phyloP scores from a whole-genome alignment of 2,329 filamentous ascomycete genomes.

The Aureobasidium sp. region DNA sequence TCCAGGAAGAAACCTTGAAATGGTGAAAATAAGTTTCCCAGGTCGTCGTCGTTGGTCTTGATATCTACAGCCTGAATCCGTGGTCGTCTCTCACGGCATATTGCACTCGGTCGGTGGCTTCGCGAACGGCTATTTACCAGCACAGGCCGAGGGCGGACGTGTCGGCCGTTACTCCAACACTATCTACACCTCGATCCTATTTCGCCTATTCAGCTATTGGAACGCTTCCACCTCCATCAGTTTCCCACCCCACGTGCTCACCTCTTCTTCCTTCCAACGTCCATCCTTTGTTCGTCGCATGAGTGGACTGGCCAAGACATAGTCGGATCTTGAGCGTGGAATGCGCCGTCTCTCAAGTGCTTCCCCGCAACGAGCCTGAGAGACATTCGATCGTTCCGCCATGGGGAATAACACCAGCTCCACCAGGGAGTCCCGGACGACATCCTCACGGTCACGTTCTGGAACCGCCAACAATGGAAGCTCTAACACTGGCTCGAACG shows the following conservation, averaged over 20 bases:
- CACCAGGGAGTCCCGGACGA: conserved; percentile 37
- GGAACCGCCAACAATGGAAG: conserved; percentile 27
- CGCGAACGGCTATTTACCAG: neutral
- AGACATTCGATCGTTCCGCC: conserved; percentile 4
- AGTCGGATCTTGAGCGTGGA: conserved; percentile 12
- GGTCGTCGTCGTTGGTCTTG: neutral
- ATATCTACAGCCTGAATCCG: neutral
- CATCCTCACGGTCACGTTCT: conserved; percentile 29
- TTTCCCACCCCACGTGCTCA: conserved; percentile 1
- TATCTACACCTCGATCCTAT: neutral
- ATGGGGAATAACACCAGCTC: conserved; percentile 36
- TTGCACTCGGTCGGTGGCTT: neutral
- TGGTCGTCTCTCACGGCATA: neutral
- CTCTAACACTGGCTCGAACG: conserved; percentile 24
- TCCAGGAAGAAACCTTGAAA: neutral
- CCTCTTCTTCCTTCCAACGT: neutral
- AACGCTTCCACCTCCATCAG: neutral
- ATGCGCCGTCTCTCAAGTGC: conserved; percentile 16
- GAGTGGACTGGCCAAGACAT: neutral
- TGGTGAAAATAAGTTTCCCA: neutral
- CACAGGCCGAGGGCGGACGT: conserved; percentile 1
- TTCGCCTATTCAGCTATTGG: neutral
- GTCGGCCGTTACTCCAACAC: conserved; percentile 4
- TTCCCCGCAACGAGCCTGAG: conserved; percentile 15
- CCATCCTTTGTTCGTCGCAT: neutral